These are phyloP conservation scores for Bromus sterilis DNA, from an alignment of 176 grass and related monocot species.

Conservation along the genomic window DNA sequence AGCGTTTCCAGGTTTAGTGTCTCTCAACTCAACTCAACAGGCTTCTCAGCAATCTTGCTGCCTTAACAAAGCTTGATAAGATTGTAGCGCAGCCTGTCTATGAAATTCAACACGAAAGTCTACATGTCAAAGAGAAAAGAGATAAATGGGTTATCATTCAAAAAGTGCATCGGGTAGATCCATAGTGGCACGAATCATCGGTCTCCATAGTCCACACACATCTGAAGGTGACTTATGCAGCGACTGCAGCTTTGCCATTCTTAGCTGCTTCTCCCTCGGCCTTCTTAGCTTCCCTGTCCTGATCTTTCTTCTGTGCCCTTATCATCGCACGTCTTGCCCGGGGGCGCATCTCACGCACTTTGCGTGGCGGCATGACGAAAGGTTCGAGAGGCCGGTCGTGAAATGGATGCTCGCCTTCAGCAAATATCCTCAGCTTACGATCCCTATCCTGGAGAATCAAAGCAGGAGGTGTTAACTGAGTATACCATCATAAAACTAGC, in stretches of 20 bases:
- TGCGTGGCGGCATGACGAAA: constrained; percentile 72
- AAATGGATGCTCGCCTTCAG: constrained; percentile 65
- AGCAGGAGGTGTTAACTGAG: neutral
- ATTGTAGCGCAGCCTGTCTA: neutral
- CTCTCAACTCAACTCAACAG: neutral
- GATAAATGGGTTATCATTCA: neutral
- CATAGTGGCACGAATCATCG: neutral
- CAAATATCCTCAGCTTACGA: constrained; percentile 84
- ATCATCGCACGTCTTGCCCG: constrained; percentile 67
- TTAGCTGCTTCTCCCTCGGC: constrained; percentile 35
- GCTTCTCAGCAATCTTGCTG: neutral
- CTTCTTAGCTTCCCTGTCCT: constrained; percentile 32
- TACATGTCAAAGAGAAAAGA: neutral
- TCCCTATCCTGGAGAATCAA: constrained; percentile 65
- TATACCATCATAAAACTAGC: neutral
- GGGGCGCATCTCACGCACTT: constrained; percentile 80
- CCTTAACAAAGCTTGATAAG: neutral
- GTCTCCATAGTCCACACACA: neutral
- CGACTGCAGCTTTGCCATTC: constrained; percentile 20
- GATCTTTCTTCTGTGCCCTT: constrained; percentile 88
- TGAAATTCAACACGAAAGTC: neutral
- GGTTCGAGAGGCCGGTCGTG: constrained; percentile 54
- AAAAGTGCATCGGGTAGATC: neutral
- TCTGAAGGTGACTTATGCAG: constrained; percentile 14
- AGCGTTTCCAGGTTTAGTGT: neutral